These are phyloP conservation scores for Linnemannia schmuckeri DNA, from an alignment of 192 early-diverging fungal species.

Conservation along the genomic window DNA sequence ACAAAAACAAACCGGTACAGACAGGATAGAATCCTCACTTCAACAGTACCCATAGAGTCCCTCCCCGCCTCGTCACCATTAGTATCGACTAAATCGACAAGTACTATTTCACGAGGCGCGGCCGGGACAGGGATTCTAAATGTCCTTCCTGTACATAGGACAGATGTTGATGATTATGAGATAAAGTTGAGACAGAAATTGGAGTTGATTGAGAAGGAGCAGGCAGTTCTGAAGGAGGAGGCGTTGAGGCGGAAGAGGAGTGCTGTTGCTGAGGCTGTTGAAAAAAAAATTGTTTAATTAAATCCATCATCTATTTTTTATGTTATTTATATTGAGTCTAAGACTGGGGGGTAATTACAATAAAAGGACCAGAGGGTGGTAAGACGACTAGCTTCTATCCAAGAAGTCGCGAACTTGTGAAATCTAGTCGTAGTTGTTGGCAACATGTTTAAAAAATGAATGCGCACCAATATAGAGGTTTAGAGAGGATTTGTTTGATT, in stretches of 20 bases:
- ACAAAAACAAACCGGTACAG: constrained; percentile 61
- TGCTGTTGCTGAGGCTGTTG: not conserved
- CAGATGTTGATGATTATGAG: constrained; percentile 74
- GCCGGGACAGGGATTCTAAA: constrained; percentile 54
- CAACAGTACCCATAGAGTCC: not conserved
- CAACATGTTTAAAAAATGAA: too few species aligned
- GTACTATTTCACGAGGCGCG: constrained; percentile 6
- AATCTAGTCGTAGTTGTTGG: too few species aligned
- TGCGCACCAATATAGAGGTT: too few species aligned
- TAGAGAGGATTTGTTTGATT: too few species aligned
- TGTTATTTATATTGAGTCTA: too few species aligned
- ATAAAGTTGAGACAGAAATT: constrained; percentile 61
- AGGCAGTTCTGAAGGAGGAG: constrained; percentile 54
- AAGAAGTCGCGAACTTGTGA: too few species aligned
- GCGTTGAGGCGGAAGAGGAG: constrained; percentile 25
- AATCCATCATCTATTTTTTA: not conserved
- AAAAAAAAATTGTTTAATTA: constrained; percentile 14
- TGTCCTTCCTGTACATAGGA: constrained; percentile 69
- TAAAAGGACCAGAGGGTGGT: too few species aligned
- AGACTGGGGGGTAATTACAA: too few species aligned
- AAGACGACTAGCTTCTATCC: too few species aligned
- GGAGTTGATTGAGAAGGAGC: constrained; percentile 57
- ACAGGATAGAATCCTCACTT: constrained; percentile 67
- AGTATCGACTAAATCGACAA: not conserved
- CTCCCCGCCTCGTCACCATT: not conserved